Evolutionary conservation across 2,329 filamentous ascomycete genomes (phyloP).

Genomic region (Trichoderma endophyticum): DNA sequence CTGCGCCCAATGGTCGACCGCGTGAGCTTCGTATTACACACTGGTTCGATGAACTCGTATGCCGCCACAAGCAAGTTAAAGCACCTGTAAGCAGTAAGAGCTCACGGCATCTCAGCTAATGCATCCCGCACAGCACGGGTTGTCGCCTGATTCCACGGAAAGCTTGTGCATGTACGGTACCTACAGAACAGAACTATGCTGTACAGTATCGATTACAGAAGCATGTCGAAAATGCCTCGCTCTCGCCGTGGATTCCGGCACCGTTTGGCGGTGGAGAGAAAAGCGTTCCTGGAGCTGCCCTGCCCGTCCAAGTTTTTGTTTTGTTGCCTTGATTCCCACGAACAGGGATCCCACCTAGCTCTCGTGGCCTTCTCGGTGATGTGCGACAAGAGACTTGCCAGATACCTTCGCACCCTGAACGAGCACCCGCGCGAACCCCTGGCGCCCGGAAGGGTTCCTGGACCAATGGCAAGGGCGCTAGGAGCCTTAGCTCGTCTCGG

Average conservation of each 20-base stretch:
- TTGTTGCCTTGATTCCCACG: neutral
- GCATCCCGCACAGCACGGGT: neutral
- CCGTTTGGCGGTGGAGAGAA: neutral
- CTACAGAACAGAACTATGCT: neutral
- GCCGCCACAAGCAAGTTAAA: neutral
- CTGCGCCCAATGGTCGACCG: neutral
- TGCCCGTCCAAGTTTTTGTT: neutral
- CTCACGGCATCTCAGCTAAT: conserved; percentile 10
- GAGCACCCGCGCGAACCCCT: conserved; percentile 3
- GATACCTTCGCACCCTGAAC: neutral
- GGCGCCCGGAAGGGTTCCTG: conserved; percentile 14
- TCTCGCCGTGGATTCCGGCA: neutral
- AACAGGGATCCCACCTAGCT: neutral
- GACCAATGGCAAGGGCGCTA: conserved; percentile 24
- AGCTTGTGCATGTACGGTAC: neutral
- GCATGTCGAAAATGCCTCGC: conserved; percentile 5
- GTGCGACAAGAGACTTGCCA: neutral
- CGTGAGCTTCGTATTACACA: neutral
- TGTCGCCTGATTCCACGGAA: neutral
- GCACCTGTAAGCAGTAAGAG: conserved; percentile 3
- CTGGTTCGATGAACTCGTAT: neutral
- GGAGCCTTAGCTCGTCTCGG: conserved; percentile 28
- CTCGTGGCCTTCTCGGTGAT: neutral
- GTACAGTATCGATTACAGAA: neutral
- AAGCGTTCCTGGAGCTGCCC: conserved; percentile 6